phyloP scores from a whole-genome alignment of 805 yeast genomes.

The Wickerhamomyces subpelliculosus region DNA sequence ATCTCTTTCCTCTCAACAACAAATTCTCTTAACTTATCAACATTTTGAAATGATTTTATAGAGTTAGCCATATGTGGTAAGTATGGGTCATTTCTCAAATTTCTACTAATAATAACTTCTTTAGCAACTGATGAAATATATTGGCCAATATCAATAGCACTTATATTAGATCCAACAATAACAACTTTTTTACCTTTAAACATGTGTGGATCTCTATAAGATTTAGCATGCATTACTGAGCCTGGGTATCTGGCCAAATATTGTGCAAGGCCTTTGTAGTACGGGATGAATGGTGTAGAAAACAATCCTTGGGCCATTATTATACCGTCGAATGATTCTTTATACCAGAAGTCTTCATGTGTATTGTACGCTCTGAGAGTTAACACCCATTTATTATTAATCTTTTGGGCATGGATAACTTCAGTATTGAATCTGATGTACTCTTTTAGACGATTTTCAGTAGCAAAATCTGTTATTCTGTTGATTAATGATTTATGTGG shows the following conservation, averaged over 20 bases:
- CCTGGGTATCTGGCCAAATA: constrained; percentile 36
- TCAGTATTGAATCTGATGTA: constrained; percentile 32
- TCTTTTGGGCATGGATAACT: constrained; percentile 31
- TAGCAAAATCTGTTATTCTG: constrained; percentile 24
- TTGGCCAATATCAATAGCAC: constrained; percentile 39
- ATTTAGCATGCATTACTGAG: constrained; percentile 44
- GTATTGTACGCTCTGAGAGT: constrained; percentile 18
- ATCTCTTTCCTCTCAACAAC: constrained; percentile 22
- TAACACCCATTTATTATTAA: constrained; percentile 30
- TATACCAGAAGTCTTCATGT: constrained; percentile 32
- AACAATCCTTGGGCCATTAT: constrained; percentile 55
- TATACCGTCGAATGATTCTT: constrained; percentile 46
- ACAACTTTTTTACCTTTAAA: constrained; percentile 35
- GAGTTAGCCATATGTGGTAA: constrained; percentile 30
- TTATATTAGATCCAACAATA: constrained; percentile 37
- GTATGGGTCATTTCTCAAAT: constrained; percentile 56
- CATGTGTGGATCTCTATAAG: constrained; percentile 34
- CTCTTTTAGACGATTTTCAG: constrained; percentile 21
- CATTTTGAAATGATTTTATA: constrained; percentile 20
- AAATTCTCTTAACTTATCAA: constrained; percentile 20
- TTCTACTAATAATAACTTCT: constrained; percentile 57
- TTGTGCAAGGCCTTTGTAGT: constrained; percentile 38
- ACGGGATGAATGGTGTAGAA: constrained; percentile 49
- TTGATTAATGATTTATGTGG: constrained; percentile 27
- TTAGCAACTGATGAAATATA: constrained; percentile 30